Percentiles rank a stretch among this genome's conserved stretches.
Conservation (phyloP, 257 asterid genomes). For the Solanum clarkiae region DNA sequence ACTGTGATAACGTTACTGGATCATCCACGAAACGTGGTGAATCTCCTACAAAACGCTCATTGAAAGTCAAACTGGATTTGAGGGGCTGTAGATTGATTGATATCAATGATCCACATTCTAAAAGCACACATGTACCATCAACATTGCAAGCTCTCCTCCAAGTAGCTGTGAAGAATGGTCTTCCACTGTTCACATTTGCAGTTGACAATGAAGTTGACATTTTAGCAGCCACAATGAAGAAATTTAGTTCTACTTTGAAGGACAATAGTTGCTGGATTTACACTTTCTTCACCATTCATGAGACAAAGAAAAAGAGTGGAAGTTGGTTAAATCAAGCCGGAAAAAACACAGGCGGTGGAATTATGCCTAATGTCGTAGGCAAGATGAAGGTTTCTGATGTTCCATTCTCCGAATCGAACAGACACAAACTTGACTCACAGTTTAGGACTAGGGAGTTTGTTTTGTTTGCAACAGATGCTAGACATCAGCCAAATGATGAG, state of each 20-base stretch:
- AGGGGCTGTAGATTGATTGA: slow-evolving; percentile 23
- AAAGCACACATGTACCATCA: slow-evolving; percentile 18
- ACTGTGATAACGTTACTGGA: slow-evolving; percentile 17
- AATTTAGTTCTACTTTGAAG: slow-evolving; percentile 1
- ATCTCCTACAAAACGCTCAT: slow-evolving; percentile 17
- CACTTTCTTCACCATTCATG: slow-evolving; percentile 46
- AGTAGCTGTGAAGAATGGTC: slow-evolving; percentile 59
- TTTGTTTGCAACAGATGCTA: slow-evolving; percentile 25
- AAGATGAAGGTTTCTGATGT: slow-evolving; percentile 61
- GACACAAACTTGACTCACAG: not conserved
- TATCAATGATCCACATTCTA: slow-evolving; percentile 14
- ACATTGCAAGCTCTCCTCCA: slow-evolving; percentile 59
- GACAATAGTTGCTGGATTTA: slow-evolving; percentile 32
- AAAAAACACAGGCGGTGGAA: slow-evolving; percentile 30
- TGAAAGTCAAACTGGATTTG: slow-evolving; percentile 25
- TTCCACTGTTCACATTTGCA: slow-evolving; percentile 67
- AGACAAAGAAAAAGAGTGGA: slow-evolving; percentile 41
- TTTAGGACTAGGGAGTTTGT: slow-evolving; percentile 48
- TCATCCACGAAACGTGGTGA: slow-evolving; percentile 14
- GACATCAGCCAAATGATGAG: slow-evolving; percentile 30
- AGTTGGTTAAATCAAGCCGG: slow-evolving; percentile 39
- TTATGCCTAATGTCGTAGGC: slow-evolving; percentile 46
- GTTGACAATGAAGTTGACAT: slow-evolving; percentile 49
- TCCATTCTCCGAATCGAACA: slow-evolving; percentile 7
- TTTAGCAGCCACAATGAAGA: slow-evolving; percentile 55